Evolutionary conservation across 2,329 filamentous ascomycete species (phyloP).

Genomic region (Alternaria postmessia): DNA sequence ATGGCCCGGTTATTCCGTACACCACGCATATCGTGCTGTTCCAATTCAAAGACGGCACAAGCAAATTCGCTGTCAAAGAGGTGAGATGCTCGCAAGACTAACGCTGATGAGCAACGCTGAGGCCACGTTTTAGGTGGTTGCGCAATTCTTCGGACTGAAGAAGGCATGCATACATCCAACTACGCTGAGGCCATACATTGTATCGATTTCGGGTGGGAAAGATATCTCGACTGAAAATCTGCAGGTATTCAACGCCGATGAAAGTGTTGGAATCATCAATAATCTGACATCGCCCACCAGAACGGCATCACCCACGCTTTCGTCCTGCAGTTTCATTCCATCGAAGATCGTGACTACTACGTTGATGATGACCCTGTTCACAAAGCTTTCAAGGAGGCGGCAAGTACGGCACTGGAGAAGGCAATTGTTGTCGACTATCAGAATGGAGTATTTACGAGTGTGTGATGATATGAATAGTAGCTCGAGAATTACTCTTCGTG

Average conservation of each 20-base stretch:
- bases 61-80: conserved; percentile 39
- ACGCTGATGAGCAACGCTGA: conserved; percentile 16
- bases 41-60: conserved; percentile 42
- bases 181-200: conserved; percentile 37
- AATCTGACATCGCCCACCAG: conserved; percentile 55
- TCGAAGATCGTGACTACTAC: conserved; percentile 55
- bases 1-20: conserved; percentile 28
- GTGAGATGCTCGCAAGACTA: conserved; percentile 18
- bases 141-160: conserved; percentile 41
- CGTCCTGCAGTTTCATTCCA: conserved; percentile 52
- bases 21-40: conserved; percentile 46
- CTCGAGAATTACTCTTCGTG: neutral
- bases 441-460: conserved; percentile 39
- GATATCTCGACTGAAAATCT: conserved; percentile 45
- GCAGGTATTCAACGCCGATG: conserved; percentile 33
- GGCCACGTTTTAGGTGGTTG: conserved; percentile 32
- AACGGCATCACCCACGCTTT: conserved; percentile 56
- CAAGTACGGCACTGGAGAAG: conserved; percentile 47
- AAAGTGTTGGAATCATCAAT: conserved; percentile 49
- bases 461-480: neutral
- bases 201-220: conserved; percentile 42
- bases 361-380: conserved; percentile 53
- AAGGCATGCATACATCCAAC: conserved; percentile 41
- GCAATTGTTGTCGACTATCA: conserved; percentile 54
- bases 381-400: conserved; percentile 49